Conservation (phyloP, 2,329 filamentous ascomycete species). For the Colletotrichum falcatum region DNA sequence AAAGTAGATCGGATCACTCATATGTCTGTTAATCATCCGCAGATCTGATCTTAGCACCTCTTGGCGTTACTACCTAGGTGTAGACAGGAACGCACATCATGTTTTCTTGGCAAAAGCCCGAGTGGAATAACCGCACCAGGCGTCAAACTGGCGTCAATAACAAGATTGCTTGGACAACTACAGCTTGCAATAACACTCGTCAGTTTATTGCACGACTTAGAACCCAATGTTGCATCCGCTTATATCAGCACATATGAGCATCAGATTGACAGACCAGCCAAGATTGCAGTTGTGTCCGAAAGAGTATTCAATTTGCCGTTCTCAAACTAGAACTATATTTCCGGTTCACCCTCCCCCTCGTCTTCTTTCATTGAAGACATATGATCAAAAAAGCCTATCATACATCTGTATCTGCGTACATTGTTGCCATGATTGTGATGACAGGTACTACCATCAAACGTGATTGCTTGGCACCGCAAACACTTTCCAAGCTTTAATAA, state of each 20-base stretch:
- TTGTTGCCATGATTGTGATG: neutral
- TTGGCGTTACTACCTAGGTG: neutral
- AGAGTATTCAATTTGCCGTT: neutral
- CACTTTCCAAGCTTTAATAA: conserved; percentile 7
- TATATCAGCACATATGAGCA: neutral
- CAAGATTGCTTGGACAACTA: neutral
- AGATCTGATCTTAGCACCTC: neutral
- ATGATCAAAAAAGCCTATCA: neutral
- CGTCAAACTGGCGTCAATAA: no score
- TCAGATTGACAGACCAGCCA: neutral
- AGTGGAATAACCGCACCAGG: no score
- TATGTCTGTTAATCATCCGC: neutral
- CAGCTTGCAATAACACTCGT: neutral
- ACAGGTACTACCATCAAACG: neutral
- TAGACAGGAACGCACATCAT: neutral
- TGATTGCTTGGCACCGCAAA: conserved; percentile 18
- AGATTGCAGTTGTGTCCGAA: neutral
- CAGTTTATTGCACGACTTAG: neutral
- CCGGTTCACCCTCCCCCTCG: no score
- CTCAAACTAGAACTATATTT: neutral
- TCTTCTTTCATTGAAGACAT: neutral
- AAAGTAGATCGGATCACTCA: neutral
- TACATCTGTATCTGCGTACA: neutral
- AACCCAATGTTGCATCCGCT: neutral
- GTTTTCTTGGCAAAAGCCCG: neutral